A percentile compares a stretch with the other conserved stretches of the same genome.
These are phyloP conservation scores for Phytophthora pistaciae DNA, from an alignment of 352 stramenopile genomes.

Conservation along the genomic window DNA sequence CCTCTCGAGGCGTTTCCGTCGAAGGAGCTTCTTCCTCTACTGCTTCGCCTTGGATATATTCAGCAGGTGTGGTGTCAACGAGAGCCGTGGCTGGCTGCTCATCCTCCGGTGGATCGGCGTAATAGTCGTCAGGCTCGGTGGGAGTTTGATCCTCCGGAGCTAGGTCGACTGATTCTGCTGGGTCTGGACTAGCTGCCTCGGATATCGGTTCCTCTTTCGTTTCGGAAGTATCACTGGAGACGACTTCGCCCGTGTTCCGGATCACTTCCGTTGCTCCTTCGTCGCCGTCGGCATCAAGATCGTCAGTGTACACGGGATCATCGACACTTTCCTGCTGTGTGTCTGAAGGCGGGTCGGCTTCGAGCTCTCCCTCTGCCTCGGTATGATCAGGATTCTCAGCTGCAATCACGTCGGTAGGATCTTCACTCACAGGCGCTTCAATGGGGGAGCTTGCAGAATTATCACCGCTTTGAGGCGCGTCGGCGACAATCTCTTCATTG, in stretches of 20 bases:
- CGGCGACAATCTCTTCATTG: background rate
- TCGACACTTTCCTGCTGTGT: background rate
- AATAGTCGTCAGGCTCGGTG: constrained; percentile 10
- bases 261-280: background rate
- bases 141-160: background rate
- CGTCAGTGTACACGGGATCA: background rate
- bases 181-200: constrained; percentile 6
- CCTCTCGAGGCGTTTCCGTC: background rate
- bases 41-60: background rate
- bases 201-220: background rate
- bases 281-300: constrained; percentile 1
- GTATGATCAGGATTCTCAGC: background rate
- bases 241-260: background rate
- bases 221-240: constrained; percentile 2
- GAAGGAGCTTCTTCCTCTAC: background rate
- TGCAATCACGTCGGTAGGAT: background rate
- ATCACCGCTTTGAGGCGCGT: background rate
- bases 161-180: constrained; percentile 9
- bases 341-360: background rate
- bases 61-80: background rate
- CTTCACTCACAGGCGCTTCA: constrained; percentile 2
- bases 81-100: constrained; percentile 3
- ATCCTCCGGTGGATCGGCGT: constrained; percentile 9
- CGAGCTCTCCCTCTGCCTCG: background rate
- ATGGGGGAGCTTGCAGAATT: background rate